These are phyloP conservation scores for Begonia peltatifolia DNA, from an alignment of 306 rosid genomes.

Conservation along the genomic window DNA sequence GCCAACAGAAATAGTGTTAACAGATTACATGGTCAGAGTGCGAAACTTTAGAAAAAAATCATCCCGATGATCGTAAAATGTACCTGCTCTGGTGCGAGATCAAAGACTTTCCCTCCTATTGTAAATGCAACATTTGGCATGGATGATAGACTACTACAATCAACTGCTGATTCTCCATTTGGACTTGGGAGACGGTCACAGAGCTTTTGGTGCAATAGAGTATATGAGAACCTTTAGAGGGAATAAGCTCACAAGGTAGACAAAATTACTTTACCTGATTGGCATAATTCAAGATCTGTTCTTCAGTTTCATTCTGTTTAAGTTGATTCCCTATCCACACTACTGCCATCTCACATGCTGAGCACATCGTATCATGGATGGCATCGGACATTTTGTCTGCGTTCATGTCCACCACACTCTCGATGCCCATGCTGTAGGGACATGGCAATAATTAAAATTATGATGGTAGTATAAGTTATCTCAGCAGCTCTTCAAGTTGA, in stretches of 20 bases:
- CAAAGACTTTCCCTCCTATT: conserved; percentile 41
- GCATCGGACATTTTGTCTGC: conserved; percentile 22
- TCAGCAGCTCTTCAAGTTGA: too few species aligned
- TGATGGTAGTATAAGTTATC: too few species aligned
- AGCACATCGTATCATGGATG: conserved; percentile 41
- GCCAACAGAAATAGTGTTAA: not conserved
- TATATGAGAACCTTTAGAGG: too few species aligned
- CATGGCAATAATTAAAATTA: too few species aligned
- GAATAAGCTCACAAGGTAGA: not conserved
- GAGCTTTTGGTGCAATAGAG: conserved; percentile 24
- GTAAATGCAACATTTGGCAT: conserved; percentile 47
- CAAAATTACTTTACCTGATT: conserved; percentile 29
- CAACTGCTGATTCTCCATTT: conserved; percentile 60
- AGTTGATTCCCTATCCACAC: conserved; percentile 71
- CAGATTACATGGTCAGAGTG: too few species aligned
- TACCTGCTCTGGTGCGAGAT: conserved; percentile 51
- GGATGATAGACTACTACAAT: conserved; percentile 39
- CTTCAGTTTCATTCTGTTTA: conserved; percentile 54
- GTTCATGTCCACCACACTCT: conserved; percentile 51
- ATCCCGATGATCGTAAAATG: not conserved
- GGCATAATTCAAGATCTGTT: conserved; percentile 36
- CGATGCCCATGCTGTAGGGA: conserved; percentile 39
- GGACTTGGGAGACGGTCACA: conserved; percentile 59
- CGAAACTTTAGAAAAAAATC: not conserved
- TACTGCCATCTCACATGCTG: conserved; percentile 87